These are phyloP conservation scores for Amylocystis lapponica DNA, from an alignment of 768 basidiomycete genomes.

Conservation along the genomic window DNA sequence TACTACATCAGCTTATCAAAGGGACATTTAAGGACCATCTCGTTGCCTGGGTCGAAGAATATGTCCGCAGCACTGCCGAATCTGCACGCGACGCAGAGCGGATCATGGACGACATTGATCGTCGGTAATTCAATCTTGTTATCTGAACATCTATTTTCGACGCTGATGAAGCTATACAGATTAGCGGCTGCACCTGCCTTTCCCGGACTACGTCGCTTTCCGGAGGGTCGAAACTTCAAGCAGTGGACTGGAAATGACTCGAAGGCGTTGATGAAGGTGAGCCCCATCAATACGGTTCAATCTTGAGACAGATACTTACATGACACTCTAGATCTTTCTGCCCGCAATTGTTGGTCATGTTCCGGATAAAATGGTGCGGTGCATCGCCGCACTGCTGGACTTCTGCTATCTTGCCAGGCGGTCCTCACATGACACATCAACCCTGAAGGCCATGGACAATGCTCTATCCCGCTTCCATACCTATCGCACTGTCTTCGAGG, in stretches of 20 bases:
- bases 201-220: no score
- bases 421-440: background rate
- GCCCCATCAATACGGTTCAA: background rate
- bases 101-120: no score
- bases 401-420: conserved; percentile 14
- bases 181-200: background rate
- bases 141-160: no score
- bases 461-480: conserved; percentile 8
- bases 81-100: no score
- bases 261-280: conserved; percentile 12
- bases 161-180: no score
- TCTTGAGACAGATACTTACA: background rate
- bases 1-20: no score
- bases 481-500: conserved; percentile 9
- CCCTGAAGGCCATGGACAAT: conserved; percentile 2
- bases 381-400: conserved; percentile 11
- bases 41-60: background rate
- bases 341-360: conserved; percentile 5
- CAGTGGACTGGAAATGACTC: no score
- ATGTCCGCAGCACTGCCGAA: background rate
- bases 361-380: conserved; percentile 11
- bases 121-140: no score
- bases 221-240: no score
- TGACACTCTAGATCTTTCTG: conserved; percentile 9
- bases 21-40: no score